These are phyloP conservation scores for Corymbia calophylla DNA, from an alignment of 441 rosid species.

Conservation along the genomic window DNA sequence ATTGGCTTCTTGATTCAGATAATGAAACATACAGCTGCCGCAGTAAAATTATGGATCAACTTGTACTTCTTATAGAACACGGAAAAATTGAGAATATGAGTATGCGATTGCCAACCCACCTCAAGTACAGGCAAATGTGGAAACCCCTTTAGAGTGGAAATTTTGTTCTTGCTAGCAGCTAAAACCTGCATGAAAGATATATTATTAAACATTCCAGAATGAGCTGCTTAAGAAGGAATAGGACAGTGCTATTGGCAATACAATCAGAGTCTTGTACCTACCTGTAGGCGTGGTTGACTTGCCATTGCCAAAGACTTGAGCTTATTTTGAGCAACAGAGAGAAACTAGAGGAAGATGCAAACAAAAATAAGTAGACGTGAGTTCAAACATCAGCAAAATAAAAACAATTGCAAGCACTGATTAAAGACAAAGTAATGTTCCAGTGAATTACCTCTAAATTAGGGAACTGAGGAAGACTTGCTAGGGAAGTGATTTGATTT, in stretches of 20 bases:
- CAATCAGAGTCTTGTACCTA: constrained; percentile 18
- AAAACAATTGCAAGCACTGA: not conserved
- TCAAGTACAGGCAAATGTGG: constrained; percentile 93
- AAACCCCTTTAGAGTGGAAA: constrained; percentile 86
- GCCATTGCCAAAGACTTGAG: constrained; percentile 97
- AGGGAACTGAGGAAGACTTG: constrained; percentile 94
- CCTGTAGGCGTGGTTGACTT: constrained; percentile 99
- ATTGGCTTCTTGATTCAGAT: not conserved
- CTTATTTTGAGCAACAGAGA: constrained; percentile 98
- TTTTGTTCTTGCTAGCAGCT: constrained; percentile 97
- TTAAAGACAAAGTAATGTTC: not conserved
- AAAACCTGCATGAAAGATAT: constrained; percentile 49
- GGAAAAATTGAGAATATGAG: not conserved
- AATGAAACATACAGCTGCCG: not conserved
- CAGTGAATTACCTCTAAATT: constrained; percentile 75
- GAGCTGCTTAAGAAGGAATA: not conserved
- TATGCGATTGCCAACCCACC: constrained; percentile 32
- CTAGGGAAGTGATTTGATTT: constrained; percentile 94
- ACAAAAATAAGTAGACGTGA: not conserved
- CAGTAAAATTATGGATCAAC: not conserved
- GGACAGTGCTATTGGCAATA: not conserved
- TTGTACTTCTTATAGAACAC: not conserved
- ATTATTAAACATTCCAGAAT: not conserved
- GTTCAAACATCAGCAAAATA: not conserved
- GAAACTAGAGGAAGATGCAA: constrained; percentile 48